Evolutionary conservation across 139 green algal species (phyloP).

Genomic region (Yamagishiella unicocca): DNA sequence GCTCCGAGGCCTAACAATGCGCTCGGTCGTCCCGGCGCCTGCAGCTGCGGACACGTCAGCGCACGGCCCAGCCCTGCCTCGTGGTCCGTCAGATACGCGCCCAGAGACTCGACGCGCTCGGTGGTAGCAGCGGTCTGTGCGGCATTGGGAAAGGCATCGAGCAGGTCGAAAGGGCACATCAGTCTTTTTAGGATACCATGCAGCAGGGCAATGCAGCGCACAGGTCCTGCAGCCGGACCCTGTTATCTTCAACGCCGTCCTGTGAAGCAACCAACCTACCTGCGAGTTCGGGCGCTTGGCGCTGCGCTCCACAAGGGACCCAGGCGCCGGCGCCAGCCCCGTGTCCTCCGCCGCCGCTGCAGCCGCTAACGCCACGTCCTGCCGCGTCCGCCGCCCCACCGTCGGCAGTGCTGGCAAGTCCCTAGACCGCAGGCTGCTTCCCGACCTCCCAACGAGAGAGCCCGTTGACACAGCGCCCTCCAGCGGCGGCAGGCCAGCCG

Average conservation of each 20-base stretch:
- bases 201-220: no score
- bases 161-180: no score
- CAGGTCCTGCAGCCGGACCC: no score
- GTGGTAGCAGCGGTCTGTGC: not conserved
- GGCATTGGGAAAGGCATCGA: no score
- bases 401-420: not conserved
- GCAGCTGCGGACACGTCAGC: no score
- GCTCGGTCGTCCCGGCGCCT: no score
- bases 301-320: constrained; percentile 5
- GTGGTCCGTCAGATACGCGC: constrained; percentile 25
- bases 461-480: no score
- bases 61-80: not conserved
- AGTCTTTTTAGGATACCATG: no score
- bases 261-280: no score
- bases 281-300: constrained; percentile 3
- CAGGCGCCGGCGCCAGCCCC: not conserved
- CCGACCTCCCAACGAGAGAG: not conserved
- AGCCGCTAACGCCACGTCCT: constrained; percentile 5
- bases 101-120: constrained; percentile 31
- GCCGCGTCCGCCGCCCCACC: not conserved
- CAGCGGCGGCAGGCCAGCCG: not conserved
- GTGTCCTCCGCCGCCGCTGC: not conserved
- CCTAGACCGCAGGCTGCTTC: not conserved
- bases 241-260: no score
- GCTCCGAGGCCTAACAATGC: no score